Conservation (phyloP, 1,284 basidiomycete species). For the Ustilago nuda region DNA sequence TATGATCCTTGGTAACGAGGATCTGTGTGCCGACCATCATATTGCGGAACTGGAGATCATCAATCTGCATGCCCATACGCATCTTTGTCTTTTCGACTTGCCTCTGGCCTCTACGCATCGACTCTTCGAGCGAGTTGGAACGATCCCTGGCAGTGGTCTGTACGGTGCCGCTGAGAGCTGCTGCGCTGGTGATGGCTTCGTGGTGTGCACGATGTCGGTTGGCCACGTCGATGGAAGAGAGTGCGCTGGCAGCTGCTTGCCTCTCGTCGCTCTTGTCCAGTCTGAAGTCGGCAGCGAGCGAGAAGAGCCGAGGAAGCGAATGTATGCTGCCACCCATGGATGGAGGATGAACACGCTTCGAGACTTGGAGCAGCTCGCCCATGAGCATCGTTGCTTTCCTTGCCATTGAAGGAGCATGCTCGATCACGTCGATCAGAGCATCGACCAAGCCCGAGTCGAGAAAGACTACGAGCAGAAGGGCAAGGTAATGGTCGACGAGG, state of each 20-base stretch:
- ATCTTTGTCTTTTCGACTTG: slow-evolving; percentile 90
- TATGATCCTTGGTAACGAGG: slow-evolving; percentile 86
- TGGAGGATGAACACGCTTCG: slow-evolving; percentile 88
- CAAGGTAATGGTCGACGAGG: slow-evolving; percentile 91
- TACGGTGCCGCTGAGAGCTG: slow-evolving; percentile 28
- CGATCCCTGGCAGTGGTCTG: slow-evolving; percentile 70
- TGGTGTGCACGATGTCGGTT: slow-evolving; percentile 72
- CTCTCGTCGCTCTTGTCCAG: slow-evolving; percentile 71
- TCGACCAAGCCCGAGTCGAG: slow-evolving; percentile 81
- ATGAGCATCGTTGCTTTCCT: slow-evolving; percentile 84
- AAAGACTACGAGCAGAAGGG: slow-evolving; percentile 86
- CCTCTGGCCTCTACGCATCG: slow-evolving; percentile 75
- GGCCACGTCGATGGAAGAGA: slow-evolving; percentile 90
- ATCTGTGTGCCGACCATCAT: slow-evolving; percentile 73
- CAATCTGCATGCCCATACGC: slow-evolving; percentile 81
- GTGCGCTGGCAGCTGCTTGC: slow-evolving; percentile 83
- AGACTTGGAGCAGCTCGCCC: slow-evolving; percentile 87
- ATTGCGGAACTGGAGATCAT: slow-evolving; percentile 66
- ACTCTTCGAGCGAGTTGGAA: slow-evolving; percentile 87
- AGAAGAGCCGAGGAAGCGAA: slow-evolving; percentile 87
- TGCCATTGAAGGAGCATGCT: slow-evolving; percentile 44
- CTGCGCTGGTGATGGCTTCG: slow-evolving; percentile 41
- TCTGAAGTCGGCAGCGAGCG: slow-evolving; percentile 79
- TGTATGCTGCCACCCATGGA: slow-evolving; percentile 82
- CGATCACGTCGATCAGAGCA: slow-evolving; percentile 61